Conservation (phyloP, 169 alveolate genomes). For the Babesia ovis region DNA sequence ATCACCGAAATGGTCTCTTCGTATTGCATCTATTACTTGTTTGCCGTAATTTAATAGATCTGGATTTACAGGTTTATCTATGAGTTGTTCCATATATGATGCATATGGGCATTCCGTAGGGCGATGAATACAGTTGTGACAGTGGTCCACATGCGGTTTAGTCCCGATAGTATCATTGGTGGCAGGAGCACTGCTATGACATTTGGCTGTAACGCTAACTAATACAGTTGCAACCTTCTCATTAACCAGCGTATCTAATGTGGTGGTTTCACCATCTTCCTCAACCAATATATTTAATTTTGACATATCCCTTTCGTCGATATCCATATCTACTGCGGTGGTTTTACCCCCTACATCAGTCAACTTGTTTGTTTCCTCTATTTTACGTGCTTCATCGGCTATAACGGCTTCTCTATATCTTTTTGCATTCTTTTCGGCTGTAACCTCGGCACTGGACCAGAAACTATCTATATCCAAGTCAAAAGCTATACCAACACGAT, state of each 20-base stretch:
- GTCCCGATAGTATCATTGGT: neutral
- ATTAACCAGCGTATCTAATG: neutral
- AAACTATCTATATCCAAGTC: neutral
- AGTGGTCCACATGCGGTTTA: too few species aligned
- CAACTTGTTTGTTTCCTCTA: neutral
- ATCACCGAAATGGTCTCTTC: slow-evolving; percentile 15
- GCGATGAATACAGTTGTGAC: too few species aligned
- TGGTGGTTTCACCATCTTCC: neutral
- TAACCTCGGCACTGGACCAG: neutral
- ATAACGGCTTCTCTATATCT: neutral
- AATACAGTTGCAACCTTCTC: neutral
- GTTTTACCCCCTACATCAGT: neutral
- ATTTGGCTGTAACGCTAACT: neutral
- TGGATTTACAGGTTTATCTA: neutral
- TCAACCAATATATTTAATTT: neutral
- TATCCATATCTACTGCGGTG: neutral
- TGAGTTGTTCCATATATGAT: too few species aligned
- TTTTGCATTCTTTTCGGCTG: neutral
- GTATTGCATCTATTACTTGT: neutral
- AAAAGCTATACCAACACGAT: neutral
- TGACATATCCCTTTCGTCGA: neutral
- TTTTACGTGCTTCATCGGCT: neutral
- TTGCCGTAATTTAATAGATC: neutral
- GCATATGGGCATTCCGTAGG: too few species aligned
- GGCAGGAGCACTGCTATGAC: neutral